A percentile compares a stretch with the other conserved stretches of the same genome.
These are phyloP conservation scores for Fusarium udum DNA, from an alignment of 2,329 filamentous ascomycete genomes.

Conservation along the genomic window DNA sequence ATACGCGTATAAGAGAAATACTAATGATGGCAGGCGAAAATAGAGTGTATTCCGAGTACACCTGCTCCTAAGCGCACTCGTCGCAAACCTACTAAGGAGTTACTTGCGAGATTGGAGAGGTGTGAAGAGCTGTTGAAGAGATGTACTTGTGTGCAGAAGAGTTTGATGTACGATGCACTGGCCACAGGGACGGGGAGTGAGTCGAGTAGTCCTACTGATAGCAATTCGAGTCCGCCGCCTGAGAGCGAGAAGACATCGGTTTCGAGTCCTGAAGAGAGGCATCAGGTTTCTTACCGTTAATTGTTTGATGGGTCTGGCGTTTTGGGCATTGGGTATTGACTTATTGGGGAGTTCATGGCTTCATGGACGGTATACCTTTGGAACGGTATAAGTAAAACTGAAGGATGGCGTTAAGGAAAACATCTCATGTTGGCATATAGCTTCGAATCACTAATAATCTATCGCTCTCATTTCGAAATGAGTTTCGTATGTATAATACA, in stretches of 20 bases:
- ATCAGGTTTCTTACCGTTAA: not conserved
- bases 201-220: constrained; percentile 25
- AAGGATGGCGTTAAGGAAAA: not conserved
- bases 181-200: constrained; percentile 5
- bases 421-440: not conserved
- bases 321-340: not conserved
- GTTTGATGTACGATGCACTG: constrained; percentile 10
- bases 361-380: not conserved
- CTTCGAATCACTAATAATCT: not conserved
- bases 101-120: constrained; percentile 22
- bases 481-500: not conserved
- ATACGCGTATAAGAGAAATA: not conserved
- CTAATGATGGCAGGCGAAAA: constrained; percentile 13
- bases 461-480: not conserved
- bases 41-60: constrained; percentile 28
- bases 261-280: not conserved
- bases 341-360: not conserved
- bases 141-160: constrained; percentile 32
- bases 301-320: not conserved
- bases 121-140: constrained; percentile 32
- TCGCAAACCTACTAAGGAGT: constrained; percentile 30
- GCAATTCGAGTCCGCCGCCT: constrained; percentile 18
- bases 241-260: constrained; percentile 20
- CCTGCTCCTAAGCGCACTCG: constrained; percentile 32
- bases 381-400: not conserved